Conservation (phyloP, 75 land plant genomes). For the Cupressus sempervirens region DNA sequence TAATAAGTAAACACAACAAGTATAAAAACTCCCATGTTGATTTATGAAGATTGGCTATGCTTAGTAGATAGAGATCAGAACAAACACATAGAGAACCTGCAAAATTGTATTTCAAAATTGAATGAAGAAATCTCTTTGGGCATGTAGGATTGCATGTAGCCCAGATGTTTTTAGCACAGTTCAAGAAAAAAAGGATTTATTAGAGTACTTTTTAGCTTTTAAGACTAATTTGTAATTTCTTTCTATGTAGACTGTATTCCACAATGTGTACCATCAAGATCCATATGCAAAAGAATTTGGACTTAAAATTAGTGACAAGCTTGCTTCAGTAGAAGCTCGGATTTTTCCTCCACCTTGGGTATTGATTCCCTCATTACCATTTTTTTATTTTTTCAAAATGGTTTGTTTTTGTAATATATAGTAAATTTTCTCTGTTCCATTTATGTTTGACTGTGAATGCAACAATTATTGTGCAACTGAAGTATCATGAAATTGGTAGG, state of each 20-base stretch:
- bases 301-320: slow-evolving; percentile 64
- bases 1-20: no score
- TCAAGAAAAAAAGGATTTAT: background rate
- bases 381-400: background rate
- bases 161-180: background rate
- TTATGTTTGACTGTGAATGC: background rate
- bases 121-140: no score
- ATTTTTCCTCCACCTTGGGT: slow-evolving; percentile 92
- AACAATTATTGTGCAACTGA: slow-evolving; percentile 44
- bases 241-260: slow-evolving; percentile 63
- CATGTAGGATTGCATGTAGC: no score
- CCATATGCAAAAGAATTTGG: slow-evolving; percentile 93
- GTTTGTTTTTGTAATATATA: background rate
- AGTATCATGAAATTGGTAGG: slow-evolving; percentile 89
- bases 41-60: no score
- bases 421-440: background rate
- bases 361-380: slow-evolving; percentile 59
- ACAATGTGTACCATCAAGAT: slow-evolving; percentile 72
- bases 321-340: slow-evolving; percentile 86
- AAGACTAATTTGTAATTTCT: background rate
- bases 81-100: no score
- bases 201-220: background rate
- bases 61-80: no score
- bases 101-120: no score
- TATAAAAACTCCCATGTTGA: no score